phyloP scores from a whole-genome alignment of 495 filamentous ascomycete species.

The Astrocystis sublimbata region DNA sequence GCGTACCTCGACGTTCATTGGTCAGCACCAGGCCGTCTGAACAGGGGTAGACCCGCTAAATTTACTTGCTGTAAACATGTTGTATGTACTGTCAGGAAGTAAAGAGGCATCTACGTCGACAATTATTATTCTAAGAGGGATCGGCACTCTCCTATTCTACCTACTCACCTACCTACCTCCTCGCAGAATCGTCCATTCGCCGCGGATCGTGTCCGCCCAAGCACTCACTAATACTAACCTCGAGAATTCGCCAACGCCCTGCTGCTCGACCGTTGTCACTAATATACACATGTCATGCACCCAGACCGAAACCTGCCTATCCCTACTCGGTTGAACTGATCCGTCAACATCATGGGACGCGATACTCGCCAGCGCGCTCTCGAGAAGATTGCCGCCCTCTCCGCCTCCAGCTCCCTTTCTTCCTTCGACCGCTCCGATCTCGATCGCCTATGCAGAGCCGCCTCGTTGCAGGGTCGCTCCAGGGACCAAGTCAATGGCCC shows the following conservation, averaged over 20 bases:
- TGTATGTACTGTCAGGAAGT: too few relatives aligned
- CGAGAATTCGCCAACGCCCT: too few relatives aligned
- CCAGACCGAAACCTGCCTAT: constrained; percentile 8
- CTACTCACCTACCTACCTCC: too few relatives aligned
- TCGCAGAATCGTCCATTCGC: too few relatives aligned
- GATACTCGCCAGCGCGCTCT: constrained; percentile 65
- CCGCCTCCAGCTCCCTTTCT: constrained; percentile 49
- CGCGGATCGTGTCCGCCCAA: too few relatives aligned
- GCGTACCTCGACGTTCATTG: too few relatives aligned
- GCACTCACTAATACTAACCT: too few relatives aligned
- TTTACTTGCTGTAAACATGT: neutral
- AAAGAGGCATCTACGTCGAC: neutral
- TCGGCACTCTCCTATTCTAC: neutral
- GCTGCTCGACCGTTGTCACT: neutral
- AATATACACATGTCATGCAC: neutral
- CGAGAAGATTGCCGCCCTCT: constrained; percentile 69
- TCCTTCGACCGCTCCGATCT: constrained; percentile 65
- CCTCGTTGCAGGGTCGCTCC: constrained; percentile 39
- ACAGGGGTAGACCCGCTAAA: neutral
- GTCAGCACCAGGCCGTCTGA: too few relatives aligned
- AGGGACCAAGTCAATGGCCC: constrained; percentile 39
- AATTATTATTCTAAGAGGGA: neutral
- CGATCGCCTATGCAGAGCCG: constrained; percentile 60
- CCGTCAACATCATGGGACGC: constrained; percentile 40
- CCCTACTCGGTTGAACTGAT: neutral